Base-by-base conservation (phyloP, 2,329 filamentous ascomycete genomes). In the Xylaria sp. region DNA sequence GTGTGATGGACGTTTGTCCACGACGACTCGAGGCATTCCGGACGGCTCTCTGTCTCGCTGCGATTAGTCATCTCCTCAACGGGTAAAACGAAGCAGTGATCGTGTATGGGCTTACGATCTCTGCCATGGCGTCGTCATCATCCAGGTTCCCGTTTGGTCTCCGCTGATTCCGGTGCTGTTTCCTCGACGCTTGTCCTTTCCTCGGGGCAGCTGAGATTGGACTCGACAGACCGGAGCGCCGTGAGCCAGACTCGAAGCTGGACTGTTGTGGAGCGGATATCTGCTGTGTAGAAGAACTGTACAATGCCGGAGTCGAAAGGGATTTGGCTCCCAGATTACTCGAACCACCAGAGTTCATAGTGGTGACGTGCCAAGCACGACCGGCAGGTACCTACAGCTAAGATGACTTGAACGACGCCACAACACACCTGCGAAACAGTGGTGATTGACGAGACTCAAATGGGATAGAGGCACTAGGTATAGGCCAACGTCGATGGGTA, bases 1-100 rank as follows among this genome's bases (percentile, higher is more conserved):
- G 96, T 46, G 96, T 98, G 78, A 99, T 99, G 76, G 93, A 97
- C 62, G 94, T 97, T 81, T 97, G 95, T 62, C 96, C 96, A 75
- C 96, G 93, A 67, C 96, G 91, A 76, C 86, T 87, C n/a, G 83
- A 85, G 13, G 86, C 80, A 72, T 88, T 89, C 66, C 85, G 83
- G 66, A 89, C 79, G 23, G 86, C 86, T 71, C 86, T 82, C 69
- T 79, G 48, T 66, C 25, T 48, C 41, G 50, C 50, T 28, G 48
- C 28, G 23, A n/a, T 71, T 59, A 69, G 66, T 34, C 34, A 36
- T 36, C 5, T 32, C 50, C 32, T n/a, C 1, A 34, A 59, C 30
- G 20, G 28, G 20, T 43, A 46, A 61, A 39, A 39, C n/a, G 13
- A 20, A 41, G 58, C n/a, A 36, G 57, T 34, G 48, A 62, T 30